Percentiles rank a stretch among this genome's conserved stretches.
Evolutionary conservation across 805 yeast genomes (phyloP).

Genomic region (Yamadazyma laniorum): DNA sequence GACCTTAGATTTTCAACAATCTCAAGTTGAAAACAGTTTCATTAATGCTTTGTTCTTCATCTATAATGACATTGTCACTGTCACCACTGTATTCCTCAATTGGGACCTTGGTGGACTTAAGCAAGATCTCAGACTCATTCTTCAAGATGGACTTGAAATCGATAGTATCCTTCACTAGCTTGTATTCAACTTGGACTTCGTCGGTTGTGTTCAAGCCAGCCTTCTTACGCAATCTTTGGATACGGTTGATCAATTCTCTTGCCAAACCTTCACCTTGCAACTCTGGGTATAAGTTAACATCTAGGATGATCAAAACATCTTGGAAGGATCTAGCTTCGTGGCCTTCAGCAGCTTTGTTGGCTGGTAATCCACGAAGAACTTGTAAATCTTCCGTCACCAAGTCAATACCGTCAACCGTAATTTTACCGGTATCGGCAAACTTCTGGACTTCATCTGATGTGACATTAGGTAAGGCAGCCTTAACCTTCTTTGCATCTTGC

Average conservation of each 20-base stretch:
- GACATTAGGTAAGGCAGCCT: slow-evolving; percentile 84
- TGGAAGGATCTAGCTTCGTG: slow-evolving; percentile 85
- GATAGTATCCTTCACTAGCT: slow-evolving; percentile 63
- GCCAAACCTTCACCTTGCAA: slow-evolving; percentile 92
- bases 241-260: slow-evolving; percentile 94
- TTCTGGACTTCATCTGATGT: slow-evolving; percentile 79
- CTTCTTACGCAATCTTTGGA: slow-evolving; percentile 96
- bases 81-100: slow-evolving; percentile 48
- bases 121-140: slow-evolving; percentile 64
- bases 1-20: slow-evolving; percentile 58
- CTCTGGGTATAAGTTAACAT: slow-evolving; percentile 82
- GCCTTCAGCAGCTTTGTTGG: slow-evolving; percentile 58
- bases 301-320: slow-evolving; percentile 87
- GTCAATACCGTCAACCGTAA: slow-evolving; percentile 86
- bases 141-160: slow-evolving; percentile 59
- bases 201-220: slow-evolving; percentile 93
- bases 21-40: slow-evolving; percentile 78
- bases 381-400: slow-evolving; percentile 85
- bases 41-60: slow-evolving; percentile 78
- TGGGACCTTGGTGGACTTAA: slow-evolving; percentile 74
- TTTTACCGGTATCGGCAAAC: slow-evolving; percentile 68
- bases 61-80: slow-evolving; percentile 58
- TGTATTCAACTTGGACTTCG: slow-evolving; percentile 85
- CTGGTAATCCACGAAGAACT: slow-evolving; percentile 87
- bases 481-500: slow-evolving; percentile 89